Evolutionary conservation across 108 stramenopile genomes (phyloP).

Genomic region (Skeletonema grethae): DNA sequence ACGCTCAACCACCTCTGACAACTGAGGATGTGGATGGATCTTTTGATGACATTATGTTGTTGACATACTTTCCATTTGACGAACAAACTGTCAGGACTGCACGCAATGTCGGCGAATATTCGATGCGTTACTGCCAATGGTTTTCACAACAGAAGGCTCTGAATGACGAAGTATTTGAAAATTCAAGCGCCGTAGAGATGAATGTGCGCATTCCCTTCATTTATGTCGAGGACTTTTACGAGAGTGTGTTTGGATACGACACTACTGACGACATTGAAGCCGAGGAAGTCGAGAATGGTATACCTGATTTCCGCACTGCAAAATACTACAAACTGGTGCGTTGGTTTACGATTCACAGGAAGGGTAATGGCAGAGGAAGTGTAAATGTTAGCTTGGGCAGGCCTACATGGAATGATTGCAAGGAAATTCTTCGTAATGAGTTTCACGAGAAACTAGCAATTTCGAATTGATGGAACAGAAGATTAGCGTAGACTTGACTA

Average conservation of each 20-base stretch:
- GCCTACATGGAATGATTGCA: slow-evolving; percentile 49
- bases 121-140: slow-evolving; percentile 22
- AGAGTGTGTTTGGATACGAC: slow-evolving; percentile 52
- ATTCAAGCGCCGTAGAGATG: slow-evolving; percentile 13
- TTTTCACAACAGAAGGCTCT: slow-evolving; percentile 3
- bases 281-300: slow-evolving; percentile 11
- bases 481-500: background rate
- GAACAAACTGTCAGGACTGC: slow-evolving; percentile 1
- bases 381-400: slow-evolving; percentile 23
- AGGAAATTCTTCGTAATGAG: slow-evolving; percentile 14
- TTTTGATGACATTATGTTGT: slow-evolving; percentile 47
- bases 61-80: slow-evolving; percentile 44
- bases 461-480: background rate
- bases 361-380: background rate
- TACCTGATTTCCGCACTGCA: slow-evolving; percentile 32
- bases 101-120: background rate
- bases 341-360: slow-evolving; percentile 18
- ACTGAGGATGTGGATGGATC: slow-evolving; percentile 39
- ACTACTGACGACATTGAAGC: background rate
- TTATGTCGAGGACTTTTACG: slow-evolving; percentile 56
- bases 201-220: slow-evolving; percentile 44
- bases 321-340: slow-evolving; percentile 26
- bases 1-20: slow-evolving; percentile 56
- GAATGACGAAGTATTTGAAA: background rate
- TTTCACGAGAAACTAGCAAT: slow-evolving; percentile 10